Conservation (phyloP, 306 rosid species). For the Senna siamea region DNA sequence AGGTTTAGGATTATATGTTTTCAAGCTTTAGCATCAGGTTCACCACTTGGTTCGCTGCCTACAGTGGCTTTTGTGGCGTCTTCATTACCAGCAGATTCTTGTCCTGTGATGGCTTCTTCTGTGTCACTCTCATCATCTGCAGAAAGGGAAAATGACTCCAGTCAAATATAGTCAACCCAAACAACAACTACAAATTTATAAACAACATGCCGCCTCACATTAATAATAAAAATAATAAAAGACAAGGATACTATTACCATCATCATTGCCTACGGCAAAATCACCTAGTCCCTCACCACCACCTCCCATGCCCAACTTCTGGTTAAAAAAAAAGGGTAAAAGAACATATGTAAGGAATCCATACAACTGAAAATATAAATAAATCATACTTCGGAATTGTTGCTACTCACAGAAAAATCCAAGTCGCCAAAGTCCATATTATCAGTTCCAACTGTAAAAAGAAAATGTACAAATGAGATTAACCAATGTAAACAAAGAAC, state of each 20-base stretch:
- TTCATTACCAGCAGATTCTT: conserved; percentile 41
- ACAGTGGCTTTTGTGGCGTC: conserved; percentile 15
- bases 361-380: neutral
- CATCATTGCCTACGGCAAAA: conserved; percentile 21
- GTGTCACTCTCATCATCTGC: conserved; percentile 48
- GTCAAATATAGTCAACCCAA: neutral
- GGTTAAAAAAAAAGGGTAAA: neutral
- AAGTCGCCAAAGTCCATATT: conserved; percentile 52
- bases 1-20: neutral
- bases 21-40: conserved; percentile 38
- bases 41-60: conserved; percentile 1
- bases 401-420: conserved; percentile 63
- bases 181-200: too few species aligned
- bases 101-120: conserved; percentile 36
- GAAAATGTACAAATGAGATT: conserved; percentile 32
- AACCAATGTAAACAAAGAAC: conserved; percentile 20
- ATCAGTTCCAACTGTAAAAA: conserved; percentile 51
- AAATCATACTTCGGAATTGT: neutral
- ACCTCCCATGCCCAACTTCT: conserved; percentile 51
- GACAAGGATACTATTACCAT: conserved; percentile 41
- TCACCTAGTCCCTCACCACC: conserved; percentile 39
- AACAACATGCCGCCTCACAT: too few species aligned
- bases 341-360: neutral
- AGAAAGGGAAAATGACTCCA: conserved; percentile 4
- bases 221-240: too few species aligned